Percentiles rank a stretch among this genome's conserved stretches.
Conservation (phyloP, 768 basidiomycete species). For the Tylopilus balloui region DNA sequence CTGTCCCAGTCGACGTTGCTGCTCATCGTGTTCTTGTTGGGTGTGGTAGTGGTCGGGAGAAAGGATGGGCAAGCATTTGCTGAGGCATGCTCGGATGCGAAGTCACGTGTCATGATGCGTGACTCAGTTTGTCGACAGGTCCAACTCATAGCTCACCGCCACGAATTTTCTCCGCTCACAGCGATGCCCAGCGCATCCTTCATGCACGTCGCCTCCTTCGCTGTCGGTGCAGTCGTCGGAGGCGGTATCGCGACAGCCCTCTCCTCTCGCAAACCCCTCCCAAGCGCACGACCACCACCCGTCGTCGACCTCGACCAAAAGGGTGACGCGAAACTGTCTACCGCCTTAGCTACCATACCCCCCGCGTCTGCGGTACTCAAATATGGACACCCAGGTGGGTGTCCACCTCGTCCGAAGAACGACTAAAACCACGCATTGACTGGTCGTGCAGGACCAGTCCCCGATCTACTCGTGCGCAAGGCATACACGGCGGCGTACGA, state of each 20-base stretch:
- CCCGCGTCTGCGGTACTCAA: constrained; percentile 48
- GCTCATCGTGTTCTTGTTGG: constrained; percentile 35
- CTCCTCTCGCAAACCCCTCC: constrained; percentile 30
- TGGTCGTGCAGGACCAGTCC: constrained; percentile 66
- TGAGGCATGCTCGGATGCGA: no score
- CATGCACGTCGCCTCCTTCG: constrained; percentile 69
- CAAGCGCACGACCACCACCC: constrained; percentile 19
- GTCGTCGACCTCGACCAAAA: constrained; percentile 44
- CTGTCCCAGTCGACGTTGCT: constrained; percentile 62
- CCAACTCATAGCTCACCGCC: no score
- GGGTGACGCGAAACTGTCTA: constrained; percentile 42
- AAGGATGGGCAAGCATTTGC: no score
- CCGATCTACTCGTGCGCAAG: constrained; percentile 72
- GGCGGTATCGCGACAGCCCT: constrained; percentile 63
- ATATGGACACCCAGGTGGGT: constrained; percentile 22
- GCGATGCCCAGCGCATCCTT: constrained; percentile 42
- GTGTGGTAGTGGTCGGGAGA: constrained; percentile 14
- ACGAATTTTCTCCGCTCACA: no score
- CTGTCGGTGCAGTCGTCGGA: constrained; percentile 77
- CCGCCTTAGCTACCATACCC: constrained; percentile 21
- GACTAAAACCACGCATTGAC: not conserved
- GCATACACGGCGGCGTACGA: constrained; percentile 93
- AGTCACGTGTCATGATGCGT: no score
- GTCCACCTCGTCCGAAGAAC: not conserved
- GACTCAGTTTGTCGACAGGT: no score